Evolutionary conservation across 352 stramenopile genomes (phyloP), one percentile per base, ranked within the genome.

Genomic region (Elongisporangium anandrum): DNA sequence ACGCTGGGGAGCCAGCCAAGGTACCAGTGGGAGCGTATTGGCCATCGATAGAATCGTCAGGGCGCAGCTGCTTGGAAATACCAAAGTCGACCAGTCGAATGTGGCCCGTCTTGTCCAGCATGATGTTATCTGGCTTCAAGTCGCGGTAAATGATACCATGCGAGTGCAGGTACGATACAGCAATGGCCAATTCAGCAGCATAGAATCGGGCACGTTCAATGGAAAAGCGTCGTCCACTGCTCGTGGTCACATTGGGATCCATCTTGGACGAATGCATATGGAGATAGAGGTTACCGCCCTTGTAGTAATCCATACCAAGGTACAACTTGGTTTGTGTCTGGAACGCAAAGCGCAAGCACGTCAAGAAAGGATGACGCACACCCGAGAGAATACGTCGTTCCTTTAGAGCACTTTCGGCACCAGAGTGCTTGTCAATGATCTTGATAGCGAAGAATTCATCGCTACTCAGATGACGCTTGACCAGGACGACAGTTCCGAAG

Each of bases 41-140:
- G 34, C 79, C 70, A 54, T 63, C 70, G 17, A 38, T 54, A 3
- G 50, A 56, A 4, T 60, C 66, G 6, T 65, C 55, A 10, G 63
- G 66, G 16, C 66, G 75, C 20, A 95, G 66, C 56, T 94, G 81
- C 70, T 96, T 96, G 17, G 85, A 96, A 50, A 96, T 92, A 34
- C 88, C 88, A 58, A 96, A 96, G 63, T 96, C 88, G 45, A 94
- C 86, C n/a, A 96, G 68, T 4, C 84, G 83, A 59, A 95, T 92
- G 65, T 96, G 88, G 13, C 88, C 88, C 9, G 73, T 82, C 61
- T 88, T 80, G 66, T 96, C 88, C 7, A 96, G 73, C 85, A 96
- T 92, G 52, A 96, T 90, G 62, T 96, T 96, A 65, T 94, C 87
- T 0, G 85, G 85, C 65, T 96, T 96, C 49, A 96, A 68, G 59